Base-by-base conservation (phyloP, 805 yeast genomes). In the Metschnikowia gelsemii region DNA sequence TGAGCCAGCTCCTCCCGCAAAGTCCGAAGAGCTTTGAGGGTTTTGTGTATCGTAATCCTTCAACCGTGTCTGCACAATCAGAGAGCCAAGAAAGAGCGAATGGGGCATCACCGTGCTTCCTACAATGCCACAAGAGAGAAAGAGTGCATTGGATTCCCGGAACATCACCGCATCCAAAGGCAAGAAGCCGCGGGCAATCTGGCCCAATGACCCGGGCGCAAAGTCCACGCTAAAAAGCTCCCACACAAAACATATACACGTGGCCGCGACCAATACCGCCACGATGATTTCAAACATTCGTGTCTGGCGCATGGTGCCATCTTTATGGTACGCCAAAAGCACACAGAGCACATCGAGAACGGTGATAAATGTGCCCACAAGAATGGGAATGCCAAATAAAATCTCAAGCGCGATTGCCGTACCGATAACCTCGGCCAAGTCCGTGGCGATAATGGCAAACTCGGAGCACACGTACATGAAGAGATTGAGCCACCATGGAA, bases 341-440 rank as follows among this genome's bases (percentile, higher is more conserved):
- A 89, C 84, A 4, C 85, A 70, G 47, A 89, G 63, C 6, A 89
- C 96, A 58, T 89, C 97, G 2, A 86, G 58, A 1, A 89, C 82
- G 0, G 97, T 89, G 26, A 89, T 59, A 5, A 84, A 48, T 2
- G 89, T 95, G 40, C 97, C 97, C 28, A 73, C 62, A 1, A 80
- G 58, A 42, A 89, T 68, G 0, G 96, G 96, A 8, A 89, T 78
- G 1, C 75, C 72, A 54, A 89, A 82, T 20, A 89, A 61, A 45
- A 89, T 87, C 51, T 87, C 81, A 38, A 89, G 69, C 0, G 96
- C 80, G 35, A 89, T 86, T 8, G 96, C 96, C 3, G 96, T 84
- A 2, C 97, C 97, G 6, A 89, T 91, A 8, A 89, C 96, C 61
- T 89, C 97, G 0, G 96, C 96, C 54, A 89, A 66, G 59, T 89